phyloP scores from a whole-genome alignment of 2,329 filamentous ascomycete genomes.

The Pseudogymnoascus sp. region DNA sequence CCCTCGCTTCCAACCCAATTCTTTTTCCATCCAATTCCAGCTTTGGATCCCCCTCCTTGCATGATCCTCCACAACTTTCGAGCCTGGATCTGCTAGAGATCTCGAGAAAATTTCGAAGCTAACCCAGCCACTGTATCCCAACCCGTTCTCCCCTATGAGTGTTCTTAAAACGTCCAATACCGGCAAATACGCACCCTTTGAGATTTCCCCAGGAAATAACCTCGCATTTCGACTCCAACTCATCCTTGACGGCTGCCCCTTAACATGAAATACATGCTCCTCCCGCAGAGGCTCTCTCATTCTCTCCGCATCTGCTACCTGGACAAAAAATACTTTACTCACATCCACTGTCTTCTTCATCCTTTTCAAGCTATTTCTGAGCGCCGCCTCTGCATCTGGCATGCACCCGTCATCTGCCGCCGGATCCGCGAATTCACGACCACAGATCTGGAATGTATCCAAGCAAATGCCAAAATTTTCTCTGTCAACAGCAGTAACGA shows the following conservation, averaged over 20 bases:
- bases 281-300: conserved; percentile 47
- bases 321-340: conserved; percentile 57
- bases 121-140: conserved; percentile 51
- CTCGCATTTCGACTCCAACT: conserved; percentile 71
- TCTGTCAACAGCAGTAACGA: conserved; percentile 55
- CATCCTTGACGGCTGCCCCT: conserved; percentile 56
- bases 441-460: conserved; percentile 72
- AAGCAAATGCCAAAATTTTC: conserved; percentile 69
- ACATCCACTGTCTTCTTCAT: conserved; percentile 22
- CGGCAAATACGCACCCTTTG: conserved; percentile 53
- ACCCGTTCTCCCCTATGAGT: conserved; percentile 39
- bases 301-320: conserved; percentile 65
- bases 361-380: conserved; percentile 31
- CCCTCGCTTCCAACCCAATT: conserved; percentile 18
- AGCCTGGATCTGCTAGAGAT: conserved; percentile 37
- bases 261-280: conserved; percentile 49
- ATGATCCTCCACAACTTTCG: conserved; percentile 41
- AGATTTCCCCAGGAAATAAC: conserved; percentile 40
- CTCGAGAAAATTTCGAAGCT: conserved; percentile 52
- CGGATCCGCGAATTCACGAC: conserved; percentile 62
- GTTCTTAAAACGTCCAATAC: conserved; percentile 43
- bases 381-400: conserved; percentile 31
- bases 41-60: conserved; percentile 41
- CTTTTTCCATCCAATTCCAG: conserved; percentile 39
- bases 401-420: conserved; percentile 31